phyloP scores from a whole-genome alignment of 2,329 filamentous ascomycete genomes.

The Knufia fluminis region DNA sequence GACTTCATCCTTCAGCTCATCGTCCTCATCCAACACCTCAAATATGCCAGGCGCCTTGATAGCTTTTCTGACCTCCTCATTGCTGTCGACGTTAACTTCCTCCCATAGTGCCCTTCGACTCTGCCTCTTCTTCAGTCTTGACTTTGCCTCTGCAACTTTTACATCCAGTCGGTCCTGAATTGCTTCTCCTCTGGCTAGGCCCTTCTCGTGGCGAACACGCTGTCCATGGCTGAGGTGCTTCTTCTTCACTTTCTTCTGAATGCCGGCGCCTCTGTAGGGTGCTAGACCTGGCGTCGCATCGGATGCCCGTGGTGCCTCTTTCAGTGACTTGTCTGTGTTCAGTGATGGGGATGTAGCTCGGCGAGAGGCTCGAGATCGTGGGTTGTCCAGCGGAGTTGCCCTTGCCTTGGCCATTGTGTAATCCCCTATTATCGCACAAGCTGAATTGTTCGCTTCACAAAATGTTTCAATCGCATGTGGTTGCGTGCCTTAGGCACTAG shows the following conservation, averaged over 20 bases:
- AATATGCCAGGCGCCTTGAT: slow-evolving; percentile 31
- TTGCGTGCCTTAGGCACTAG: neutral
- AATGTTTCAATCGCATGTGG: neutral
- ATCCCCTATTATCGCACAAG: slow-evolving; percentile 10
- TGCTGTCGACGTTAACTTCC: slow-evolving; percentile 30
- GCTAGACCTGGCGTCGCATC: slow-evolving; percentile 28
- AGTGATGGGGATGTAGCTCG: slow-evolving; percentile 48
- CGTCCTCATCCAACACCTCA: slow-evolving; percentile 43
- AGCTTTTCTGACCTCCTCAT: slow-evolving; percentile 18
- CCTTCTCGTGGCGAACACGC: slow-evolving; percentile 44
- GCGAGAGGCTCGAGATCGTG: slow-evolving; percentile 51
- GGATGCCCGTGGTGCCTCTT: slow-evolving; percentile 31
- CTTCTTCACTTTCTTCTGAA: slow-evolving; percentile 43
- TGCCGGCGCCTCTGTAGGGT: slow-evolving; percentile 41
- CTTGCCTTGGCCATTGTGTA: slow-evolving; percentile 23
- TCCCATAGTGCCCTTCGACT: slow-evolving; percentile 38
- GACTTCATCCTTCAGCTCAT: slow-evolving; percentile 31
- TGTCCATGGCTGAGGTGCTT: slow-evolving; percentile 47
- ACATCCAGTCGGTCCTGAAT: slow-evolving; percentile 46
- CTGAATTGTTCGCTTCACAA: too few species aligned
- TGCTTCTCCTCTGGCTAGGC: slow-evolving; percentile 47
- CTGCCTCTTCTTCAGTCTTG: slow-evolving; percentile 40
- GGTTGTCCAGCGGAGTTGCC: slow-evolving; percentile 37
- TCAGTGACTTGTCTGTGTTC: slow-evolving; percentile 43
- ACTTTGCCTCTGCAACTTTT: slow-evolving; percentile 46